These are phyloP conservation scores for Waitea zeae DNA, from an alignment of 1,284 basidiomycete species.

Conservation along the genomic window DNA sequence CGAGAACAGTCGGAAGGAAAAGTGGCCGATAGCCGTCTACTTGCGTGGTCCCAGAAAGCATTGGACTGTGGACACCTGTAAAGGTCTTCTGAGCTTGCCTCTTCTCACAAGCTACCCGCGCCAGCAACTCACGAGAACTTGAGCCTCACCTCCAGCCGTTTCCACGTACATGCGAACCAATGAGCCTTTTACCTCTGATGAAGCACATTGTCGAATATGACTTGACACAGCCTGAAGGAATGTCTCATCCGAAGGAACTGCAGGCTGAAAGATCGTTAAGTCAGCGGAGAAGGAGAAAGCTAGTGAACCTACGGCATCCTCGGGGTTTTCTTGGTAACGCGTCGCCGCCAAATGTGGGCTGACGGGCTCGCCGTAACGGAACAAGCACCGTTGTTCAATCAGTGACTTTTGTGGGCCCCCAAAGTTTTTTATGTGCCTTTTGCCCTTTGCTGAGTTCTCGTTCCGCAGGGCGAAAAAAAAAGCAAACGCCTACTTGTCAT, in stretches of 20 bases:
- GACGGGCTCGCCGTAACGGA: conserved; percentile 77
- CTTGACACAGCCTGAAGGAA: conserved; percentile 53
- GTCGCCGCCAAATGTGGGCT: conserved; percentile 83
- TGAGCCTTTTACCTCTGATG: conserved; percentile 6
- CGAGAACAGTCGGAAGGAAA: conserved; percentile 74
- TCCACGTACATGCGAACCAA: conserved; percentile 70
- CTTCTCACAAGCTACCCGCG: too few species aligned
- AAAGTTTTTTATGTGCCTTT: conserved; percentile 56
- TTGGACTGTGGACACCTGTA: conserved; percentile 85
- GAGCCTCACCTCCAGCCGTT: conserved; percentile 76
- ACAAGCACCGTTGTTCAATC: conserved; percentile 62
- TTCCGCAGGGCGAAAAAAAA: neutral
- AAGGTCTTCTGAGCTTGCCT: neutral
- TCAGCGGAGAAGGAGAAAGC: neutral
- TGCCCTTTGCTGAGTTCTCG: neutral
- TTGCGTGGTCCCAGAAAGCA: conserved; percentile 76
- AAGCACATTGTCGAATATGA: conserved; percentile 39
- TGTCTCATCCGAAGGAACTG: conserved; percentile 39
- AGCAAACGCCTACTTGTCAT: conserved; percentile 43
- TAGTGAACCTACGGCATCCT: conserved; percentile 9
- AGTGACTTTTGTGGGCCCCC: conserved; percentile 21
- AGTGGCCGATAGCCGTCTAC: conserved; percentile 71
- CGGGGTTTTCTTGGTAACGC: conserved; percentile 27
- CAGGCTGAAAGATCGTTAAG: conserved; percentile 11
- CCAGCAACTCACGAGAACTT: conserved; percentile 7